phyloP scores from a whole-genome alignment of 495 filamentous ascomycete species.

The Clavariopsis aquatica region DNA sequence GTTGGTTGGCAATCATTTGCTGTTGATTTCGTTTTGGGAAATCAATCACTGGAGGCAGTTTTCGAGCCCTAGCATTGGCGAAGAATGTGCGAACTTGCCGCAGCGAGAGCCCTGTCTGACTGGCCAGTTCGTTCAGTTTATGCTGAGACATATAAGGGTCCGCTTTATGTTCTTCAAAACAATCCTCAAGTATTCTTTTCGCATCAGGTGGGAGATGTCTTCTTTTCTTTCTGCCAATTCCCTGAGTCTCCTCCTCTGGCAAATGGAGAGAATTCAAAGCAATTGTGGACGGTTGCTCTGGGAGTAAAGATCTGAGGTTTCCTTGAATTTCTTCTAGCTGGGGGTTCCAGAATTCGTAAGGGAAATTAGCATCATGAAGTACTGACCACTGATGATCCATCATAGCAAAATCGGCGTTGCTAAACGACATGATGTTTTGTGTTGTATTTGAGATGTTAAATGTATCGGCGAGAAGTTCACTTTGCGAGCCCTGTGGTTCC shows the following conservation, averaged over 20 bases:
- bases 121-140: conserved; percentile 20
- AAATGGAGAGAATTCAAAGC: neutral
- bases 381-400: neutral
- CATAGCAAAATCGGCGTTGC: neutral
- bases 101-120: conserved; percentile 18
- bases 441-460: neutral
- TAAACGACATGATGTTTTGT: neutral
- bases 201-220: conserved; percentile 18
- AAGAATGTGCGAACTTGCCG: conserved; percentile 34
- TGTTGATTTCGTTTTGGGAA: neutral
- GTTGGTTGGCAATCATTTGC: neutral
- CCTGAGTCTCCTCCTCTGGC: conserved; percentile 6
- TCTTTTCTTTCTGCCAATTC: conserved; percentile 20
- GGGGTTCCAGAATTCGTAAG: neutral
- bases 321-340: neutral
- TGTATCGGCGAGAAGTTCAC: neutral
- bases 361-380: neutral
- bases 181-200: conserved; percentile 24
- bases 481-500: neutral
- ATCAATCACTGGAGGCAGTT: conserved; percentile 12
- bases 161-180: conserved; percentile 21
- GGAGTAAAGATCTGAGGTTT: neutral
- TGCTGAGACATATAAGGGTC: conserved; percentile 28
- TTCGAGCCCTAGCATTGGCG: conserved; percentile 32
- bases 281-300: neutral